Base-by-base conservation (phyloP, 1,139 yeast genomes). In the Pichia sp. region DNA sequence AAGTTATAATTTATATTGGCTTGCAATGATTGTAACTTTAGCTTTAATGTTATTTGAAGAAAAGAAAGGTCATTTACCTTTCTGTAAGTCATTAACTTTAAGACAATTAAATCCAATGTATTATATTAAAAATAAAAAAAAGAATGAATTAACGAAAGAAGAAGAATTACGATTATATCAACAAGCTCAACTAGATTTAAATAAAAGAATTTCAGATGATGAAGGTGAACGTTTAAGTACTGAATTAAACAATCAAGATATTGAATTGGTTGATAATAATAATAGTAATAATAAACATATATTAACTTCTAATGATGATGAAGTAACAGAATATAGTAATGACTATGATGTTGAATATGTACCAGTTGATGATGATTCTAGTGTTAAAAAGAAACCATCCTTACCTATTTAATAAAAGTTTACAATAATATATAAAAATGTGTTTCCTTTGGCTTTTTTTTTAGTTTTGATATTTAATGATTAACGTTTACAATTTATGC, bases 1-100 rank as follows among this genome's bases (percentile, higher is more conserved):
- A 41, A 76, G 89, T 40, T 89, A 89, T 72, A 86, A 86, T 69
- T 57, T 86, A 38, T 89, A 88, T 71, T 89, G 97, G 96, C 54
- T 83, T 37, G 67, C 69, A 11, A 65, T 88, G 50, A 81, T 86
- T 53, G 59, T 68, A 26, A 70, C 73, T 42, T 67, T 88, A 44
- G 53, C 62, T 9, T 65, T 82, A 58, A 79, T 86, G 86, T 70
- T 78, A 57, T 85, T 61, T 67, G 90, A 84, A 71, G 95, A 87
- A 71, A 82, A 71, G 63, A 66, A 66, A 41, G 80, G 83, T 28
- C 85, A 81, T 62, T 68, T 81, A 62, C 88, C 88, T 49, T 74
- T 77, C 65, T 63, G 67, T 59, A 78, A 79, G 67, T 67, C 67
- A 56, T 59, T 81, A 59, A 76, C 73, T 39, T 61, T 83, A 59